These are phyloP conservation scores for Mycena capillaripes DNA, from an alignment of 768 basidiomycete species.

Conservation along the genomic window DNA sequence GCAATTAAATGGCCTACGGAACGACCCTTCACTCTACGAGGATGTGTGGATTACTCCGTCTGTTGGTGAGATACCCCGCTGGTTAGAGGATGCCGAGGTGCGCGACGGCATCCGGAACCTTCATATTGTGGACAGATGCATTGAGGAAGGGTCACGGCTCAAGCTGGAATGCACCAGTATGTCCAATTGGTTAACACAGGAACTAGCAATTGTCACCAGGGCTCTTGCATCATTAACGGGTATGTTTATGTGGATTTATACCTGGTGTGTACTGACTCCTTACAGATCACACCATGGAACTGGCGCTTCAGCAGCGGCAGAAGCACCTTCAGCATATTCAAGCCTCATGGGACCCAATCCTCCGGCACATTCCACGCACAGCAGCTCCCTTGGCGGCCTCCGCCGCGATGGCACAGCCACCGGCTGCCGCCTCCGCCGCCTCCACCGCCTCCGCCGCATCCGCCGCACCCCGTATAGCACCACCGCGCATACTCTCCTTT, in stretches of 20 bases:
- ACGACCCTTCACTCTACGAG: no score
- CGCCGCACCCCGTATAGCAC: background rate
- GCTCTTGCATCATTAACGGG: background rate
- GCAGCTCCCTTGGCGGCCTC: background rate
- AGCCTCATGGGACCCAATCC: background rate
- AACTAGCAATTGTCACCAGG: background rate
- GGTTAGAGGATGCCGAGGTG: no score
- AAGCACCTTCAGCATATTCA: background rate
- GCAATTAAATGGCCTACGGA: no score
- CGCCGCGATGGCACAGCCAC: background rate
- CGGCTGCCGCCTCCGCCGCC: background rate
- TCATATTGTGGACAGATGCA: constrained; percentile 14
- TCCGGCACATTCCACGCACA: background rate
- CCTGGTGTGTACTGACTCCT: background rate
- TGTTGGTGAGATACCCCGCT: no score
- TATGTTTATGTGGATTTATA: background rate
- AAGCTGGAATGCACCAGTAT: constrained; percentile 40
- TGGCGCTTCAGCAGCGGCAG: constrained; percentile 21
- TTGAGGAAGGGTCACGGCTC: constrained; percentile 39
- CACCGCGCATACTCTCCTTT: background rate
- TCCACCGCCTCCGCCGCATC: background rate
- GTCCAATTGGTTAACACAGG: background rate
- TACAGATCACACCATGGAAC: background rate
- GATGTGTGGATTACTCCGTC: no score
- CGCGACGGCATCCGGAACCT: no score